phyloP scores from a whole-genome alignment of 2,329 filamentous ascomycete genomes.

The Colletotrichum sp. region DNA sequence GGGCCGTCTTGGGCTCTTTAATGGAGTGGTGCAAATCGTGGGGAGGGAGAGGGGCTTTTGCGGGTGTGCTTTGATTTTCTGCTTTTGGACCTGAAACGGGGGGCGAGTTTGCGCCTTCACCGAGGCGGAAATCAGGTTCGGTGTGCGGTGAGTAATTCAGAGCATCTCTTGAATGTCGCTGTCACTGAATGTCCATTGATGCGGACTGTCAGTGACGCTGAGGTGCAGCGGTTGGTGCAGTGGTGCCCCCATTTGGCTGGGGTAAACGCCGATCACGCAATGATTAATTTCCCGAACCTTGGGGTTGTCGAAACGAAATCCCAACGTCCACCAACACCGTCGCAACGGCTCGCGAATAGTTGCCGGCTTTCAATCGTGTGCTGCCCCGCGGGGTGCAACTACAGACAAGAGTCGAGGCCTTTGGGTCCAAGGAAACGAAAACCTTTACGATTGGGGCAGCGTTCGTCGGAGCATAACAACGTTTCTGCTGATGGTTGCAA shows the following conservation, averaged over 20 bases:
- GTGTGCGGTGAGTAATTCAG: background rate
- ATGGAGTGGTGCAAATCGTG: background rate
- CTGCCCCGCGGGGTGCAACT: background rate
- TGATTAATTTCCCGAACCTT: background rate
- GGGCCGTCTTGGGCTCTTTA: background rate
- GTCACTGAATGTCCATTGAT: background rate
- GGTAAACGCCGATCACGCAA: background rate
- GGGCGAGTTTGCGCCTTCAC: background rate
- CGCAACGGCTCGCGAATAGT: background rate
- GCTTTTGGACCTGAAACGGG: background rate
- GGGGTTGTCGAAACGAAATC: background rate
- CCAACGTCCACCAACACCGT: background rate
- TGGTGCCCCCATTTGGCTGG: background rate
- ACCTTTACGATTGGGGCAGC: background rate
- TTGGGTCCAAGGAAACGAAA: background rate
- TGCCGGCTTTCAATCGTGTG: background rate
- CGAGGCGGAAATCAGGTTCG: background rate
- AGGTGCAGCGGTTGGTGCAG: background rate
- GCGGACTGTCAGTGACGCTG: background rate
- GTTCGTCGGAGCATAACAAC: background rate
- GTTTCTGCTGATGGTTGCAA: background rate
- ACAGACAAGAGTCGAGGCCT: fast-evolving
- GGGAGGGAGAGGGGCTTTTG: background rate
- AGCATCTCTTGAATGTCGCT: background rate
- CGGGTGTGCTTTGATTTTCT: background rate